Evolutionary conservation across 2,329 filamentous ascomycete species (phyloP).

Genomic region (Pseudogymnoascus pannorum): DNA sequence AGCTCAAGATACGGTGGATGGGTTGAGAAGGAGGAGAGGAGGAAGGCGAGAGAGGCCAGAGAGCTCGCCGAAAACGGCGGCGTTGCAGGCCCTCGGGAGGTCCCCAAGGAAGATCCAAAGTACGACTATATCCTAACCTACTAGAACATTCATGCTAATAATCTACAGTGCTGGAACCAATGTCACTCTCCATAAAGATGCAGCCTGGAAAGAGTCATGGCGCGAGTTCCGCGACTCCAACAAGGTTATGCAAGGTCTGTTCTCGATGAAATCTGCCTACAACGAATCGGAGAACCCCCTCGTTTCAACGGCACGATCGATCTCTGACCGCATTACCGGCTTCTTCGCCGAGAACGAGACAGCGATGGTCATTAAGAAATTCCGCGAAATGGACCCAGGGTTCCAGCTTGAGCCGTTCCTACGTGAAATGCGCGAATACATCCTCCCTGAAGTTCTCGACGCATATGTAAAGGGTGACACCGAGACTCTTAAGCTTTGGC

Average conservation of each 20-base stretch:
- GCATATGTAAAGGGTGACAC: slow-evolving; percentile 96
- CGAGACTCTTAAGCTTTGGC: slow-evolving; percentile 86
- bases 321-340: slow-evolving; percentile 84
- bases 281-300: slow-evolving; percentile 96
- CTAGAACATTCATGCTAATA: slow-evolving; percentile 25
- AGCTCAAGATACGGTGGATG: slow-evolving; percentile 94
- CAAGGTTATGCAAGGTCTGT: slow-evolving; percentile 80
- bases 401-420: slow-evolving; percentile 96
- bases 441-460: slow-evolving; percentile 91
- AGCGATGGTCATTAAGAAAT: slow-evolving; percentile 94
- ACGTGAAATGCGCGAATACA: slow-evolving; percentile 93
- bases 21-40: slow-evolving; percentile 92
- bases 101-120: slow-evolving; percentile 78
- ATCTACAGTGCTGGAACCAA: slow-evolving; percentile 78
- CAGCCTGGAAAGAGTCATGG: slow-evolving; percentile 98
- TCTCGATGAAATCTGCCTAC: slow-evolving; percentile 78
- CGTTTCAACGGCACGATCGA: slow-evolving; percentile 80
- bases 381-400: slow-evolving; percentile 87
- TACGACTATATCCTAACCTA: slow-evolving; percentile 42
- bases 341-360: slow-evolving; percentile 99
- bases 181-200: slow-evolving; percentile 91
- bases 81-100: slow-evolving; percentile 43
- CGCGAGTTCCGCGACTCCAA: slow-evolving; percentile 86
- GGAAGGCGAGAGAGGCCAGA: slow-evolving; percentile 66
- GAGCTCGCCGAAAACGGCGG: slow-evolving; percentile 50